Evolutionary conservation across 2,329 filamentous ascomycete species (phyloP), one percentile per base, ranked within the genome.

Genomic region (Aspergillus eucalypticola): DNA sequence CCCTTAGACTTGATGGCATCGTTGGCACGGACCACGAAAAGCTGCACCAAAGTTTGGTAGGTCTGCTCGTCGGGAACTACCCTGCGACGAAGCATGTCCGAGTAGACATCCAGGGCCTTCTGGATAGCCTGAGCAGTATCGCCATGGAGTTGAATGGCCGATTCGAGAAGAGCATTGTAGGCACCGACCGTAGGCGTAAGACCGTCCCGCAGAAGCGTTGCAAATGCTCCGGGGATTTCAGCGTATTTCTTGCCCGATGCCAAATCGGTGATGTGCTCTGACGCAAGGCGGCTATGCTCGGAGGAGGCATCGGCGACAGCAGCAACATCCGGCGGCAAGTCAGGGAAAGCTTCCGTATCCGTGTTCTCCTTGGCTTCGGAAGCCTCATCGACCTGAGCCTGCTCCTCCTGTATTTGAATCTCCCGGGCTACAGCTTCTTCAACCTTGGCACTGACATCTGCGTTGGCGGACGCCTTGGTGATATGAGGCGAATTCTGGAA

Each of bases 61-160:
- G 94, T 98, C 59, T 90, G 86, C 56, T 88, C 87, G 73, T 97
- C 89, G 7, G 94, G 93, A 19, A 85, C 80, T 23, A 98, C 88
- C 67, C 89, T 89, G 65, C 93, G 90, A 66, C 89, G 88, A 67
- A 96, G 87, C 95, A 99, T 98, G 74, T 98, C 93, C 15, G 92
- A 90, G 76, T 98, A 99, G 55, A 99, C 90, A 79, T 96, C 93
- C 55, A 98, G 84, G 5, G 92, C 92, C 80, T 96, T 96, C 63
- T 92, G 89, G 13, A 96, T 91, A 55, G 95, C 87, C 78, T 96
- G 90, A 56, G 90, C 89, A 76, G 88, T 90, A 75, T 91, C 88
- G 23, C 83, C 82, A 7, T 93, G 91, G 17, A 97, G 84, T 67
- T 91, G 85, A 63, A 97, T 91, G 13, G 92, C 92, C 5, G 95